Percentiles rank a stretch among this genome's conserved stretches.
Conservation (phyloP, 2,329 filamentous ascomycete species). For the Decorospora gaudefroyi region DNA sequence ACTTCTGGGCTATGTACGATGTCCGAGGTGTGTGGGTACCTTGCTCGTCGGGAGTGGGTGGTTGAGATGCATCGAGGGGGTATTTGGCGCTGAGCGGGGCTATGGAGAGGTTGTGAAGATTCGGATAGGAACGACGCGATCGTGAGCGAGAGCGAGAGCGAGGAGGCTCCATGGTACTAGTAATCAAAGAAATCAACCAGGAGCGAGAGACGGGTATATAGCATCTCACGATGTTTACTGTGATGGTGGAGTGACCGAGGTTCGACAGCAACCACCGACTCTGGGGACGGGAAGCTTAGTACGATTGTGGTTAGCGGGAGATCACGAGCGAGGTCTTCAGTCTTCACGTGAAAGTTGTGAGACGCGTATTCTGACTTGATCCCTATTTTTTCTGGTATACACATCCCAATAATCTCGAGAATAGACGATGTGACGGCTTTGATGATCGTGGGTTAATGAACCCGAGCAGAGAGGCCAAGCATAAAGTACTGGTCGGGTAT, state of each 20-base stretch:
- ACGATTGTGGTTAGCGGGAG: slow-evolving; percentile 21
- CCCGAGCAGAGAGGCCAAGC: too few relatives aligned
- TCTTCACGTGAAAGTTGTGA: slow-evolving; percentile 29
- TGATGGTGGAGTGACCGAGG: slow-evolving; percentile 34
- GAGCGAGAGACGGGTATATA: neutral
- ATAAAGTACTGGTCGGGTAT: too few relatives aligned
- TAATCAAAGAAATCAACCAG: neutral
- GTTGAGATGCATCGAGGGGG: slow-evolving; percentile 53
- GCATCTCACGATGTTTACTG: slow-evolving; percentile 7
- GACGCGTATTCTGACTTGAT: too few relatives aligned
- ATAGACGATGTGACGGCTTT: too few relatives aligned
- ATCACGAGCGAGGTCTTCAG: slow-evolving; percentile 19
- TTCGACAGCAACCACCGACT: slow-evolving; percentile 27
- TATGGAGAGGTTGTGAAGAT: slow-evolving; percentile 64
- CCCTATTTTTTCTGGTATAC: too few relatives aligned
- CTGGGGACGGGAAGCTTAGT: slow-evolving; percentile 24
- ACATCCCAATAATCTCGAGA: too few relatives aligned
- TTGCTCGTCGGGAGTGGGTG: slow-evolving; percentile 39
- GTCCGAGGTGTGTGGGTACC: slow-evolving; percentile 40
- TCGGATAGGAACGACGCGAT: slow-evolving; percentile 61
- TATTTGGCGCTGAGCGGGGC: slow-evolving; percentile 62
- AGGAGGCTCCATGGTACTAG: slow-evolving; percentile 29
- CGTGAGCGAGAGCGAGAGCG: slow-evolving; percentile 32
- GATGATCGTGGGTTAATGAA: too few relatives aligned
- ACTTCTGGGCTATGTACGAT: slow-evolving; percentile 56